Percentiles rank a stretch among this genome's conserved stretches.
phyloP scores from a whole-genome alignment of 2,329 filamentous ascomycete species.

The Monosporascus sp. region DNA sequence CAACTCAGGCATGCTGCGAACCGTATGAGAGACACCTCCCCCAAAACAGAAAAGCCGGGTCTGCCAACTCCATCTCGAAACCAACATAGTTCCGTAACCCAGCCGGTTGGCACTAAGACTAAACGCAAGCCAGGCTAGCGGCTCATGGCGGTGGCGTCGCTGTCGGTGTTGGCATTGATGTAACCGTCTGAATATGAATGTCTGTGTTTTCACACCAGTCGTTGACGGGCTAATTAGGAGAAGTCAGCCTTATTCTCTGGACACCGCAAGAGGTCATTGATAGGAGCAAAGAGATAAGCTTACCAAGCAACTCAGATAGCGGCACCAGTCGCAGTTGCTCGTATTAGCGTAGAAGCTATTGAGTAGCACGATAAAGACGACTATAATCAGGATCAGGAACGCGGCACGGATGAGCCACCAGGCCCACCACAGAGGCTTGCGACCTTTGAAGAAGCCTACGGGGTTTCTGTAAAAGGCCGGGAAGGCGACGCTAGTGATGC shows the following conservation, averaged over 20 bases:
- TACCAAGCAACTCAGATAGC: constrained; percentile 88
- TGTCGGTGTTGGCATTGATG: neutral
- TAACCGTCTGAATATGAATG: constrained; percentile 14
- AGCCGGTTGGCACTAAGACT: too few relatives aligned
- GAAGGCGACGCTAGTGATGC: constrained; percentile 37
- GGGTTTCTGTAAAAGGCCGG: constrained; percentile 56
- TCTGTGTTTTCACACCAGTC: constrained; percentile 27
- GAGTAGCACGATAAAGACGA: constrained; percentile 80
- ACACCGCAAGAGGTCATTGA: neutral
- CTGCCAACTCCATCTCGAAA: too few relatives aligned
- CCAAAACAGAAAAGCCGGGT: too few relatives aligned
- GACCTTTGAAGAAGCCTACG: constrained; percentile 79
- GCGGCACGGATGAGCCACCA: constrained; percentile 89
- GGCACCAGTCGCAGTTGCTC: constrained; percentile 83
- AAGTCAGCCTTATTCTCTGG: neutral
- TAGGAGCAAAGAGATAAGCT: constrained; percentile 29
- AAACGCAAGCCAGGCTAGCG: too few relatives aligned
- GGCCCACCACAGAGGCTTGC: constrained; percentile 92
- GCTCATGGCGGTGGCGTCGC: neutral
- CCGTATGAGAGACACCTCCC: too few relatives aligned
- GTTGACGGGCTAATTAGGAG: constrained; percentile 20
- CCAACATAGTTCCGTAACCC: too few relatives aligned
- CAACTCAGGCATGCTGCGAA: too few relatives aligned
- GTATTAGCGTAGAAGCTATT: constrained; percentile 85
- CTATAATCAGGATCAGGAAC: constrained; percentile 71